Evolutionary conservation across 2,329 filamentous ascomycete genomes (phyloP), one percentile per base, ranked within the genome.

Genomic region (Sporothrix schenckii): DNA sequence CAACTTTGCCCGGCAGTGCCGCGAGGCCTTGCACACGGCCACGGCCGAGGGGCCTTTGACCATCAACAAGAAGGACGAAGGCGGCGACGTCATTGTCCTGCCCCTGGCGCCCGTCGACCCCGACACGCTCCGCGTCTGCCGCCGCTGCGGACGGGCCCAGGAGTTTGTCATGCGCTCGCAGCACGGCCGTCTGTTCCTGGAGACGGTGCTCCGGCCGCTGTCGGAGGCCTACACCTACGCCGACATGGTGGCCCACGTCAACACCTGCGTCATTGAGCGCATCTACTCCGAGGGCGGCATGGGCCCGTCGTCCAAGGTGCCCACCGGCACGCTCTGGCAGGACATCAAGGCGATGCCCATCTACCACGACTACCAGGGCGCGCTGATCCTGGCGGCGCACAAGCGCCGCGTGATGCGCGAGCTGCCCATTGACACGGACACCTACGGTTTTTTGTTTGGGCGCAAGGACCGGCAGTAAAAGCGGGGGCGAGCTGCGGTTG

Each of bases 131-230:
- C 14, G 5, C n/a, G 39, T 68, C 6, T 68, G 65, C 9, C 50
- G 39, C 47, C 52, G 34, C 4, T 68, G 66, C 10, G 44, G 34
- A 0, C 41, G 3, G 0, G 72, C 69, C 16, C 60, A 70, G 49
- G 53, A 44, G 11, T 73, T 74, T n/a, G 66, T 63, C 16, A 72
- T 74, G 73, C 72, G 66, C 7, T 39, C 61, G 21, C 69, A 73
- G 63, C 73, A 74, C 65, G 69, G 69, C 13, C 73, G 66, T 13
- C 52, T 74, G 21, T 72, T 73, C 9, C 63, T 73, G 1, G 70
- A 73, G 30, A 7, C 77, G 21, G 69, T 73, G 47, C 60, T 73
- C 19, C 66, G 69, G 30, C 72, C 72, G 10, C 41, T 73, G 30
- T 70, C 72, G 2, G n/a, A 66, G 66, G 6, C 11, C 0, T 7